Evolutionary conservation across 306 rosid species (phyloP).

Genomic region (Cicer cuneatum): DNA sequence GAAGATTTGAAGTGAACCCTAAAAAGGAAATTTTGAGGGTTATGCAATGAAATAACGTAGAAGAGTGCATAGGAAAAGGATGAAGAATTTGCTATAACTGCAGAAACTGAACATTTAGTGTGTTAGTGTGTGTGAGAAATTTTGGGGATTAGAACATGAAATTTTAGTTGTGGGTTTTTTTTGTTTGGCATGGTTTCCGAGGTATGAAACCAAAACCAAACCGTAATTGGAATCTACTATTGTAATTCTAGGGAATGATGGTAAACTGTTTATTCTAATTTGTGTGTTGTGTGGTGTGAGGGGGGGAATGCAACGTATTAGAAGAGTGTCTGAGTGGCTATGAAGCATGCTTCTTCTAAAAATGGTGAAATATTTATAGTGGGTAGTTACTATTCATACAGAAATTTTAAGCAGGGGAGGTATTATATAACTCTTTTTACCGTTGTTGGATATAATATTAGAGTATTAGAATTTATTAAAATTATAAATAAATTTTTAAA

Average conservation of each 20-base stretch:
- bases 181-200: background rate
- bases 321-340: background rate
- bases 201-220: slow-evolving; percentile 17
- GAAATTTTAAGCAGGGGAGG: too few species aligned
- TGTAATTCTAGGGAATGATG: background rate
- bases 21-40: background rate
- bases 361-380: too few species aligned
- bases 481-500: too few species aligned
- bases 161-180: background rate
- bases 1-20: slow-evolving; percentile 7
- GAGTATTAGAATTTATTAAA: too few species aligned
- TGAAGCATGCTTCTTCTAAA: too few species aligned
- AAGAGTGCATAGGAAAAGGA: slow-evolving; percentile 36
- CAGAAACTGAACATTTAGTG: slow-evolving; percentile 32
- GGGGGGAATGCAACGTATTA: background rate
- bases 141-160: background rate
- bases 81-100: slow-evolving; percentile 35
- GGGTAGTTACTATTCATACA: too few species aligned
- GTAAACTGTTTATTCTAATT: background rate
- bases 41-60: slow-evolving; percentile 37
- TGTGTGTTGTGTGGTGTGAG: slow-evolving; percentile 14
- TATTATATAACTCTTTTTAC: too few species aligned
- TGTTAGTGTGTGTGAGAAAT: background rate
- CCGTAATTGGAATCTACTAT: slow-evolving; percentile 2
- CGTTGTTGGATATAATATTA: too few species aligned